These are phyloP conservation scores for Climacium dendroides DNA, from an alignment of 225 moss, liverwort and hornwort genomes.

Conservation along the genomic window DNA sequence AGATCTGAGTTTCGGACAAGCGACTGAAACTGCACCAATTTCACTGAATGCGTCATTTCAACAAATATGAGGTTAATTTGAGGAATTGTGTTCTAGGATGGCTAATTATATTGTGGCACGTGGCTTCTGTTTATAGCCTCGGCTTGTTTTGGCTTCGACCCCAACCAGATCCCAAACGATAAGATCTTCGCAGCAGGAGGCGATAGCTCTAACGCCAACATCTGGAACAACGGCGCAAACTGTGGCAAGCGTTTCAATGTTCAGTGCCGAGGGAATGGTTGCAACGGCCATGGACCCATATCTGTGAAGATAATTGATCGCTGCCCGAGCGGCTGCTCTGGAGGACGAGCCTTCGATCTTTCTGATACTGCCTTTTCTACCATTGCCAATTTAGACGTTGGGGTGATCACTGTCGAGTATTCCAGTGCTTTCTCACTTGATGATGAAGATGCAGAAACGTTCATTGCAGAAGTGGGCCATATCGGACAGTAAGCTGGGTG, in stretches of 20 bases:
- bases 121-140: not conserved
- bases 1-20: not conserved
- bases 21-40: not conserved
- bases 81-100: no score
- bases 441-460: not conserved
- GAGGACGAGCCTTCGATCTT: slow-evolving; percentile 33
- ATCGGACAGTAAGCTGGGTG: not conserved
- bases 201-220: slow-evolving; percentile 1
- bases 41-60: not conserved
- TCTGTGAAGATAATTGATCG: slow-evolving; percentile 4
- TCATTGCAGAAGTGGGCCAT: not conserved
- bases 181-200: slow-evolving; percentile 18
- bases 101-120: not conserved
- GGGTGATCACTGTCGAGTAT: not conserved
- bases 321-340: slow-evolving; percentile 11
- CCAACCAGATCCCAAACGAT: not conserved
- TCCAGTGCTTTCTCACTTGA: not conserved
- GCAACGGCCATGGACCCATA: not conserved
- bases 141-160: not conserved
- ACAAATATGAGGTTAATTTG: not conserved
- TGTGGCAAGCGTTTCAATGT: slow-evolving; percentile 3
- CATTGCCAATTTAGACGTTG: not conserved
- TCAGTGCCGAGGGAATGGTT: slow-evolving; percentile 20
- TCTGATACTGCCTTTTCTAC: not conserved
- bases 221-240: not conserved